Conservation (phyloP, 495 filamentous ascomycete genomes). For the Daldinia bambusicola region DNA sequence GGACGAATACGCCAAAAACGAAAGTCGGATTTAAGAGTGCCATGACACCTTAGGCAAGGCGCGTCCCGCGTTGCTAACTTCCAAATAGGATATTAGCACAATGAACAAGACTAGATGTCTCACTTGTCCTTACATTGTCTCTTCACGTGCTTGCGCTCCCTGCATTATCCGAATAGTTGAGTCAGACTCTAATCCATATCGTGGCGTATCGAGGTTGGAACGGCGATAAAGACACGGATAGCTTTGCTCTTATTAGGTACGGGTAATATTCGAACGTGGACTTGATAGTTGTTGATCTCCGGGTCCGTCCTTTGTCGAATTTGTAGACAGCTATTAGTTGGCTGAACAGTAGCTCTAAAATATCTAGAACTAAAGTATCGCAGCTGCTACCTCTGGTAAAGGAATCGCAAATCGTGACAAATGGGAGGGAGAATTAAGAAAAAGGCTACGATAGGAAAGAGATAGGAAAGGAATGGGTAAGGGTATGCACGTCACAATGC, state of each 20-base stretch:
- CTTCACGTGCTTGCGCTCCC: constrained; percentile 32
- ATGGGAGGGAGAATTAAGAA: constrained; percentile 17
- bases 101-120: background rate
- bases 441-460: constrained; percentile 19
- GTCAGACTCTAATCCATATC: constrained; percentile 34
- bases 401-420: constrained; percentile 30
- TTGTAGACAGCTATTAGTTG: constrained; percentile 12
- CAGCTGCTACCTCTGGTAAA: constrained; percentile 9
- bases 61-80: constrained; percentile 45
- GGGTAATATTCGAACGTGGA: background rate
- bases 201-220: constrained; percentile 9
- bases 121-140: constrained; percentile 39
- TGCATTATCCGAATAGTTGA: constrained; percentile 43
- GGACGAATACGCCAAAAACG: constrained; percentile 80
- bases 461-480: constrained; percentile 21
- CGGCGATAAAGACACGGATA: constrained; percentile 12
- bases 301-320: background rate
- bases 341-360: constrained; percentile 10
- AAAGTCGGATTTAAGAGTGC: constrained; percentile 75
- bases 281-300: background rate
- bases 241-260: constrained; percentile 21
- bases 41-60: constrained; percentile 50
- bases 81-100: constrained; percentile 30
- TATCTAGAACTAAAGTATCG: constrained; percentile 12
- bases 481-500: constrained; percentile 45